Evolutionary conservation across 352 stramenopile species (phyloP), one percentile per base, ranked within the genome.

Genomic region (Phytopythium sindhum): DNA sequence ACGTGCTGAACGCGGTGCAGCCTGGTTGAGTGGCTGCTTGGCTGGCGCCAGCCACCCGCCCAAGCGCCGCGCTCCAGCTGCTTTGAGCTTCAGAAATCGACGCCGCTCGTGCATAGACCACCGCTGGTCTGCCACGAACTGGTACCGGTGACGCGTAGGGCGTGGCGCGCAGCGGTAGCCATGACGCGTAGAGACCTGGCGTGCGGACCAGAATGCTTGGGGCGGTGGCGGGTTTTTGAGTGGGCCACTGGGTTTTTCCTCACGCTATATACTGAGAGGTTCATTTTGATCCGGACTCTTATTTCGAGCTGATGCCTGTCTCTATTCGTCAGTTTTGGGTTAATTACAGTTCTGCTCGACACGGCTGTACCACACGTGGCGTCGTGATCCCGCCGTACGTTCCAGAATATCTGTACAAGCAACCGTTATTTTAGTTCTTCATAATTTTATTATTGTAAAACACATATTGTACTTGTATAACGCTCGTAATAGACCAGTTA

Each of bases 1-100:
- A 37, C 51, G 15, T 21, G 28, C 28, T 35, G 47, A n/a, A n/a
- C 28, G 28, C 28, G 28, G 23, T 24, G 24, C 17, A 53, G 14
- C 33, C 33, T 21, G 19, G 42, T 37, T 35, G 24, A 54, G 48
- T 54, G 24, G 48, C 48, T 35, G 51, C 51, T 44, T 57, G 26
- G 26, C n/a, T 23, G 45, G 26, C 48, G 48, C 17, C 48, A 29
- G 31, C 48, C 15, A 29, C 26, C 31, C 48, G 17, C 14, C 10
- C 48, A 21, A 23, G 48, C 48, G 48, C 24, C 31, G 48, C 24
- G n/a, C 21, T 33, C 26, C 6, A 12, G 48, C 26, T 29, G 31
- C 15, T 33, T 35, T 29, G 48, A 35, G 48, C 48, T 55, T 29
- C 48, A 37, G 48, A 35, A 45, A 23, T 3, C 39, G n/a, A 23